Base-by-base conservation (phyloP, 2,329 filamentous ascomycete genomes). In the Pseudodiploospora longispora region DNA sequence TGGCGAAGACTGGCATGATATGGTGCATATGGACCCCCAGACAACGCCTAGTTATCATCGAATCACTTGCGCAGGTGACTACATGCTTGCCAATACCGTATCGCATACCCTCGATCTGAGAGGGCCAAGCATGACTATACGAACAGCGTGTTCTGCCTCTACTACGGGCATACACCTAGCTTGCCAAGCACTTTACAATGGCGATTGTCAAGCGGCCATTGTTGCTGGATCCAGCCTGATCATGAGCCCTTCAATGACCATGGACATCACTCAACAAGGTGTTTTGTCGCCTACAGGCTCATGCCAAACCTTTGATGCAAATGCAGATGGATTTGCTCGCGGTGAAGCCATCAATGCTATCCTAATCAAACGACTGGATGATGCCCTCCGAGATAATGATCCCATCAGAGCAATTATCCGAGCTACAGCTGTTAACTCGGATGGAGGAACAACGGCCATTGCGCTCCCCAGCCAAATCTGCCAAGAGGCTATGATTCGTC, bases 301-400 rank as follows among this genome's bases (percentile, higher is more conserved):
- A 30, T 55, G 56, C 37, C 55, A 60, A 39, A 59, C 59, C 2
- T 74, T 70, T 46, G 70, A 72, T 36, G 57, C 62, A 3, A 53
- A 59, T 6, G 75, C 71, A 0, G 61, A 74, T 43, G 75, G 75
- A 0, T 78, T 75, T 44, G 71, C 61, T 0, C 63, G 72, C 4
- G 74, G 69, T 2, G 75, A 79, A 48, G 75, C 68, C 5, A 52
- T 70, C 10, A 66, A 55, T 3, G 59, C 63, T 6, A 44, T 78
- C 5, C 58, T 69, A 5, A 46, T 79, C 1, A 78, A 78, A 55
- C 60, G 53, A 1, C 53, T 78, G 0, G 56, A 61, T 3, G 63
- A 69, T 36, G 75, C 74, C 0, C 46, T 78, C 4, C 55, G 59
- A 3, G 72, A 74, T 39, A 66, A 67, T 3, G 69, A 76, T 47